Percentiles rank a stretch among this genome's conserved stretches.
phyloP scores from a whole-genome alignment of 768 basidiomycete genomes.

The Panaeolus papilionaceus region DNA sequence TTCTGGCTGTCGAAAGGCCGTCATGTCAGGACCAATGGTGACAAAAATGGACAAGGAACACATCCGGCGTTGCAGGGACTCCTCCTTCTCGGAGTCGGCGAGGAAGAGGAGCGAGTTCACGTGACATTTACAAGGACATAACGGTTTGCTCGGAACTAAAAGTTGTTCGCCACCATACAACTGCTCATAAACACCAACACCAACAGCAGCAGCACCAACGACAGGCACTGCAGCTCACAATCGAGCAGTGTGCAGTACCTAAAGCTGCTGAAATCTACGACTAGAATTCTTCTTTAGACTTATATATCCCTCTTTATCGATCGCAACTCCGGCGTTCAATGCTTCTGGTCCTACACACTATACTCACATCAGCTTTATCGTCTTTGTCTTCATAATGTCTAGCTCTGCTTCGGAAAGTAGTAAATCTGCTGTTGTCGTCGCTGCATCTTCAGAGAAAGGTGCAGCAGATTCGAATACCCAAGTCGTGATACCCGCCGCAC shows the following conservation, averaged over 20 bases:
- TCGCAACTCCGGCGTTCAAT: constrained; percentile 3
- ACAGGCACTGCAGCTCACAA: neutral
- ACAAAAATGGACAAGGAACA: constrained; percentile 12
- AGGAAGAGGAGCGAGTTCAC: constrained; percentile 4
- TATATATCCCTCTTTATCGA: constrained; percentile 11
- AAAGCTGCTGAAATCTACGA: neutral
- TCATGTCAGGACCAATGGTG: neutral
- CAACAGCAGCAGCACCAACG: neutral
- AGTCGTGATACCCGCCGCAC: constrained; percentile 6
- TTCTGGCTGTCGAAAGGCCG: neutral
- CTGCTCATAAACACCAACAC: neutral
- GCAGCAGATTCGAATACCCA: constrained; percentile 2
- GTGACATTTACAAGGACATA: constrained; percentile 4
- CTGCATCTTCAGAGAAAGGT: neutral
- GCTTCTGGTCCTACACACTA: constrained; percentile 5
- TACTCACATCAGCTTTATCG: constrained; percentile 11
- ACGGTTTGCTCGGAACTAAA: constrained; percentile 10
- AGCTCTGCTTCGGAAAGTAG: neutral
- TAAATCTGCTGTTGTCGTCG: neutral
- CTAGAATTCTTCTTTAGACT: constrained; percentile 9
- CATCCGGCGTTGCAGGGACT: constrained; percentile 4
- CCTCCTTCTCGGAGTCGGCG: neutral
- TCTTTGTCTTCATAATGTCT: constrained; percentile 12
- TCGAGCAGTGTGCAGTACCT: neutral
- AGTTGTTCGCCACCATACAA: constrained; percentile 10